Conservation (phyloP, 192 early-diverging fungal species). For the Mortierella alpina region DNA sequence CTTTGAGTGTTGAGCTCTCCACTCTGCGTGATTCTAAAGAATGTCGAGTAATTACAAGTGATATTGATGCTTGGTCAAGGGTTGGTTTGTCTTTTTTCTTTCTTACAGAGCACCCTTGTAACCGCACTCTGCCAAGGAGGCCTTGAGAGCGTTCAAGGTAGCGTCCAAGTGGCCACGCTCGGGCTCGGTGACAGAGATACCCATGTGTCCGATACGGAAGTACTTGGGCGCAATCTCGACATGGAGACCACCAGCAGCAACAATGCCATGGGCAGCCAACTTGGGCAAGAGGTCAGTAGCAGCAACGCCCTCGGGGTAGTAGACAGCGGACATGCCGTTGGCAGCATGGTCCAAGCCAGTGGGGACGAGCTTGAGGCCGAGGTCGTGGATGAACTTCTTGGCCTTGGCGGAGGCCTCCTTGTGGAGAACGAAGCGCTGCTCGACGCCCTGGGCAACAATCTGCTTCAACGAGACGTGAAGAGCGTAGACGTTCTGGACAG, state of each 20-base stretch:
- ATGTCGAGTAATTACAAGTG: conserved; percentile 17
- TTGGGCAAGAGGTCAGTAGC: conserved; percentile 81
- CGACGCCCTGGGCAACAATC: conserved; percentile 74
- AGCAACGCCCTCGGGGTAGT: conserved; percentile 86
- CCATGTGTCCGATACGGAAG: conserved; percentile 96
- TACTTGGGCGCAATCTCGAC: conserved; percentile 84
- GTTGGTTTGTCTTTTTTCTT: background rate
- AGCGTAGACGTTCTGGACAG: conserved; percentile 92
- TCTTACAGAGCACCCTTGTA: conserved; percentile 57
- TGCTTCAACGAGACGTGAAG: conserved; percentile 87
- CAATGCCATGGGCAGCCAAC: conserved; percentile 83
- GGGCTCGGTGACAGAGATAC: conserved; percentile 78
- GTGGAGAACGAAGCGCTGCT: conserved; percentile 83
- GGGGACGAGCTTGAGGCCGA: conserved; percentile 83
- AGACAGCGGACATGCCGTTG: conserved; percentile 86
- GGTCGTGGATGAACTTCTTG: conserved; percentile 74
- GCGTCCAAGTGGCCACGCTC: conserved; percentile 73
- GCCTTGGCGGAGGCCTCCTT: conserved; percentile 76
- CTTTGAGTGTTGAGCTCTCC: background rate
- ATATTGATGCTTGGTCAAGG: too few species aligned
- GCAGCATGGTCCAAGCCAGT: conserved; percentile 67
- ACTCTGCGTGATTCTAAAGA: conserved; percentile 3
- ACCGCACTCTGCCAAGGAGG: conserved; percentile 67
- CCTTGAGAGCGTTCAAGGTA: conserved; percentile 70
- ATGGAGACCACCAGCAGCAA: conserved; percentile 94